Evolutionary conservation across 768 basidiomycete species (phyloP), one percentile per base, ranked within the genome.

Genomic region (Termitomyces sp.): DNA sequence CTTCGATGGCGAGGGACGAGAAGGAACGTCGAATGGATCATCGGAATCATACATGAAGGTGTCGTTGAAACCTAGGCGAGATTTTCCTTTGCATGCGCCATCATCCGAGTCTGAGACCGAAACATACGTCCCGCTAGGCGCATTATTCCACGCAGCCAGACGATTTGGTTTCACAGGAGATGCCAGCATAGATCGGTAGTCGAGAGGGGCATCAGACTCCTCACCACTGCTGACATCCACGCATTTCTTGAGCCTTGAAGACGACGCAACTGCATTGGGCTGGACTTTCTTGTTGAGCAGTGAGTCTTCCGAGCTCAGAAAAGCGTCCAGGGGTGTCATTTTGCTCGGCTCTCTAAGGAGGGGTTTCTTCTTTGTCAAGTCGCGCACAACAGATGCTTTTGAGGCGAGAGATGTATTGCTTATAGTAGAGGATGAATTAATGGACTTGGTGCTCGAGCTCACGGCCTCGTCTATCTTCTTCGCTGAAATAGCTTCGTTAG

Each of bases 31-130:
- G 38, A 61, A 55, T 15, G 58, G 59, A 55, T 62, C 61, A 38
- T 63, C 65, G 7, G 66, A 61, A 11, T 61, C 56, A 36, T 61
- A 69, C 56, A 63, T 33, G 55, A 60, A 50, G 32, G 63, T 60
- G 13, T 65, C 59, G 9, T 61, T 46, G 18, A 32, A 40, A 22
- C 55, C 49, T 24, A 36, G 40, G 59, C 5, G 55, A 18, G 24
- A 33, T 44, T 39, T 35, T 1, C 5, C n/a, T 38, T 22, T 16
- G 32, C 16, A 12, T 36, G 9, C 8, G 45, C 64, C 67, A 20
- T 66, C 64, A n/a, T 64, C 61, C 28, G 61, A 60, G 5, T 59
- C 63, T 7, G 65, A 62, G 13, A 63, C 55, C 7, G 55, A 15
- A 18, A 63, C 44, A n/a, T 63, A 63, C n/a, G 35, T 7, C 20